Percentiles rank a stretch among this genome's conserved stretches.
Evolutionary conservation across 305 asterid species (phyloP).

Genomic region (Nicotiana rustica): DNA sequence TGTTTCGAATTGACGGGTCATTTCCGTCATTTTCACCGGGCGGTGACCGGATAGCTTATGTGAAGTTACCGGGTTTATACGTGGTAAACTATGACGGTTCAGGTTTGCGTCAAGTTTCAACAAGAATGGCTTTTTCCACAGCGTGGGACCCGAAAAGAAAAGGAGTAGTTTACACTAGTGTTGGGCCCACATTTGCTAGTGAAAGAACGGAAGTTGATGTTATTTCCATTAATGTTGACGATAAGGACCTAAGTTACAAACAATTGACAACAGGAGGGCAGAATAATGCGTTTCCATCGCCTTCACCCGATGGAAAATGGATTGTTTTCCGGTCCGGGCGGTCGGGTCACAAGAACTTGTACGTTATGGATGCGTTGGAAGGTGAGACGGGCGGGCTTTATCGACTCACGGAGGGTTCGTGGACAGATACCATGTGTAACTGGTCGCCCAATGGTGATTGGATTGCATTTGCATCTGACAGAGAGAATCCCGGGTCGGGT

Average conservation of each 20-base stretch:
- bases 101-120: slow-evolving; percentile 54
- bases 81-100: slow-evolving; percentile 86
- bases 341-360: slow-evolving; percentile 78
- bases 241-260: slow-evolving; percentile 52
- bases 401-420: slow-evolving; percentile 69
- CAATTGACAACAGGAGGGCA: slow-evolving; percentile 61
- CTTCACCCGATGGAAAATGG: slow-evolving; percentile 93
- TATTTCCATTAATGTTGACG: slow-evolving; percentile 72
- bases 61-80: slow-evolving; percentile 64
- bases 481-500: slow-evolving; percentile 79
- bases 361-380: slow-evolving; percentile 79
- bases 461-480: slow-evolving; percentile 82
- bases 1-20: slow-evolving; percentile 81
- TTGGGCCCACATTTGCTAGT: slow-evolving; percentile 72
- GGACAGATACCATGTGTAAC: slow-evolving; percentile 91
- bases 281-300: slow-evolving; percentile 88
- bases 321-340: slow-evolving; percentile 88
- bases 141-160: slow-evolving; percentile 86
- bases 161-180: slow-evolving; percentile 79
- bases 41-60: slow-evolving; percentile 73
- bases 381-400: slow-evolving; percentile 71
- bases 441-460: slow-evolving; percentile 94
- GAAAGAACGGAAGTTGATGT: slow-evolving; percentile 77
- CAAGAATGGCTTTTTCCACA: slow-evolving; percentile 63
- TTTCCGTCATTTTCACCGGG: slow-evolving; percentile 84